A percentile compares a stretch with the other conserved stretches of the same genome.
These are phyloP conservation scores for Boletus fagicola DNA, from an alignment of 768 basidiomycete species.

Conservation along the genomic window DNA sequence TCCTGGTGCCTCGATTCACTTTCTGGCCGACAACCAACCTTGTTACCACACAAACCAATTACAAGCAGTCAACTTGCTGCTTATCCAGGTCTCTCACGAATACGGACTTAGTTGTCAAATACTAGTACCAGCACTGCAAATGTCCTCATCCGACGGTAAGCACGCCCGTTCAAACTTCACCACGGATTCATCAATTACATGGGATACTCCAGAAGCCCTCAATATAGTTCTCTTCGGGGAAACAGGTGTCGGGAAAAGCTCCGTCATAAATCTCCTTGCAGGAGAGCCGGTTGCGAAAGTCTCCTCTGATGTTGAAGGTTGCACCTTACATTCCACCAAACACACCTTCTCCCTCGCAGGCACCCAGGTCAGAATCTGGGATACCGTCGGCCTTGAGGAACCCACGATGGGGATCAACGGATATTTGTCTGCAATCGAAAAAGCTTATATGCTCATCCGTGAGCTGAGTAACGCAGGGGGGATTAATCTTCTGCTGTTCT, in stretches of 20 bases:
- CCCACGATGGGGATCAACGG: constrained; percentile 29
- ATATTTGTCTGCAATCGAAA: constrained; percentile 30
- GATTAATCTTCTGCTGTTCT: constrained; percentile 38
- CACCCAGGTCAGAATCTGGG: constrained; percentile 25
- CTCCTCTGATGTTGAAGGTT: constrained; percentile 33
- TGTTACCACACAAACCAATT: background rate
- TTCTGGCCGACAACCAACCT: constrained; percentile 7
- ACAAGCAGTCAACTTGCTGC: background rate
- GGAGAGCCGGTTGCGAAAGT: constrained; percentile 27
- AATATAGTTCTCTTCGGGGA: constrained; percentile 34
- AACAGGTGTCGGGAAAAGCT: constrained; percentile 41
- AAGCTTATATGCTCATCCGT: constrained; percentile 27
- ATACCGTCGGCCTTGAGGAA: constrained; percentile 33
- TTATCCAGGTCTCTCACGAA: constrained; percentile 9
- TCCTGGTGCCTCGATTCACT: constrained; percentile 3
- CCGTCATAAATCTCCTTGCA: constrained; percentile 43
- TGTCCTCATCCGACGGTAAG: constrained; percentile 24
- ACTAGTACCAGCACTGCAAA: background rate
- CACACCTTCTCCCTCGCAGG: constrained; percentile 20
- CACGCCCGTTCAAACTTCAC: background rate
- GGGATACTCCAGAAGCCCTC: constrained; percentile 7
- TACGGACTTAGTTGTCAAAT: constrained; percentile 1
- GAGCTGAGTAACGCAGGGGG: constrained; percentile 26
- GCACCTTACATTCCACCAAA: constrained; percentile 32
- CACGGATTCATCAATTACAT: constrained; percentile 1